Conservation (phyloP, 257 asterid genomes). For the Fraxinus cuspidata region DNA sequence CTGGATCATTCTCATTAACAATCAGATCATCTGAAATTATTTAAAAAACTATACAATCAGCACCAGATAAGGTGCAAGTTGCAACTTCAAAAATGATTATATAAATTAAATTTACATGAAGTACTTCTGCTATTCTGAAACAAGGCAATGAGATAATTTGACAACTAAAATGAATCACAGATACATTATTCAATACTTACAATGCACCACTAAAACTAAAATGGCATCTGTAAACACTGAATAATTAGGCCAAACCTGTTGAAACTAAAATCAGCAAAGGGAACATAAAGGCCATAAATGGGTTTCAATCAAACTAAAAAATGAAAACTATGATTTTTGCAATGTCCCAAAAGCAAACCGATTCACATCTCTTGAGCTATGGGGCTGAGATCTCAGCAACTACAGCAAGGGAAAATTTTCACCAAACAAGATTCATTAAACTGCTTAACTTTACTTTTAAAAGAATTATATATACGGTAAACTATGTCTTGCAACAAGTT, state of each 20-base stretch:
- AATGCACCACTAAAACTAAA: slow-evolving; percentile 7
- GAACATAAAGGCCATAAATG: background rate
- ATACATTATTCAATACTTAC: background rate
- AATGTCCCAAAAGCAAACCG: background rate
- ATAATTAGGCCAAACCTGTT: background rate
- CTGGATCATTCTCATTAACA: slow-evolving; percentile 55
- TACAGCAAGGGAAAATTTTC: background rate
- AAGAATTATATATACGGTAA: no score
- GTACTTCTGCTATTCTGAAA: slow-evolving; percentile 8
- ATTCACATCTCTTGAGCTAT: background rate
- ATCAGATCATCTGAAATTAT: slow-evolving; percentile 55
- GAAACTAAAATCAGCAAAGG: background rate
- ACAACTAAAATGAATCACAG: background rate
- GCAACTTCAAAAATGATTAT: background rate
- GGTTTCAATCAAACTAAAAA: background rate
- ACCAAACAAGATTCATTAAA: background rate
- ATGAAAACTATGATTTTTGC: background rate
- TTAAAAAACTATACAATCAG: slow-evolving; percentile 28
- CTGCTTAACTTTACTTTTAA: background rate
- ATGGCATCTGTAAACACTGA: background rate
- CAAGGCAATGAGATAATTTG: slow-evolving; percentile 8
- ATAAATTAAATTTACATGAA: background rate
- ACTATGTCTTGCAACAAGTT: background rate
- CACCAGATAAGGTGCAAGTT: background rate
- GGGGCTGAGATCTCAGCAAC: background rate